These are phyloP conservation scores for Senna siamea DNA, from an alignment of 306 rosid species.

Conservation along the genomic window DNA sequence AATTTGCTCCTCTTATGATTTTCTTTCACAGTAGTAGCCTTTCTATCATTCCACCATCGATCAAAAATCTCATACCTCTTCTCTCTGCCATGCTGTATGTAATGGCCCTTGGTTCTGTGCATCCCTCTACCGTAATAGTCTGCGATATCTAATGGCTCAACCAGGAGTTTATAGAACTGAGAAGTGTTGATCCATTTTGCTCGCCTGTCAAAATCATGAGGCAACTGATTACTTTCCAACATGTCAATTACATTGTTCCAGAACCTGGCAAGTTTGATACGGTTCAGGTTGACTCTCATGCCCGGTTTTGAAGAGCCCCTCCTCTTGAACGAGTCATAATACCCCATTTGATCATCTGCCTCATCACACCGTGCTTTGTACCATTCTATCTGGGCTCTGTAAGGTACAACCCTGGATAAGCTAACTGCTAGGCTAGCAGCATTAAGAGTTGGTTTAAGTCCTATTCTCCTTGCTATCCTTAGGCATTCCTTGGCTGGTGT, in stretches of 20 bases:
- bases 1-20: constrained; percentile 57
- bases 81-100: constrained; percentile 71
- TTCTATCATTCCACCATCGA: constrained; percentile 73
- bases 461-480: constrained; percentile 61
- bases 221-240: constrained; percentile 66
- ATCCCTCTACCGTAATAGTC: constrained; percentile 59
- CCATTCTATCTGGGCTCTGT: constrained; percentile 87
- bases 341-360: constrained; percentile 64
- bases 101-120: constrained; percentile 70
- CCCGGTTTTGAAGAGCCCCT: constrained; percentile 53
- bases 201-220: constrained; percentile 59
- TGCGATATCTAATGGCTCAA: constrained; percentile 90
- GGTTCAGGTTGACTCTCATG: constrained; percentile 57
- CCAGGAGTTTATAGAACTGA: constrained; percentile 69
- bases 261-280: constrained; percentile 69
- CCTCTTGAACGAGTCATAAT: constrained; percentile 76
- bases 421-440: constrained; percentile 62
- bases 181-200: constrained; percentile 70
- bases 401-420: constrained; percentile 64
- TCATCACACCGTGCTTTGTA: constrained; percentile 63
- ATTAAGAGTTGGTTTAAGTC: constrained; percentile 62
- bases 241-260: constrained; percentile 63
- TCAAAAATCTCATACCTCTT: constrained; percentile 77
- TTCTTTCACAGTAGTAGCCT: constrained; percentile 24
- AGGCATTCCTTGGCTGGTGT: constrained; percentile 63